Percentiles rank a stretch among this genome's conserved stretches.
Conservation (phyloP, 2,329 filamentous ascomycete species). For the Podosphaera fusca region DNA sequence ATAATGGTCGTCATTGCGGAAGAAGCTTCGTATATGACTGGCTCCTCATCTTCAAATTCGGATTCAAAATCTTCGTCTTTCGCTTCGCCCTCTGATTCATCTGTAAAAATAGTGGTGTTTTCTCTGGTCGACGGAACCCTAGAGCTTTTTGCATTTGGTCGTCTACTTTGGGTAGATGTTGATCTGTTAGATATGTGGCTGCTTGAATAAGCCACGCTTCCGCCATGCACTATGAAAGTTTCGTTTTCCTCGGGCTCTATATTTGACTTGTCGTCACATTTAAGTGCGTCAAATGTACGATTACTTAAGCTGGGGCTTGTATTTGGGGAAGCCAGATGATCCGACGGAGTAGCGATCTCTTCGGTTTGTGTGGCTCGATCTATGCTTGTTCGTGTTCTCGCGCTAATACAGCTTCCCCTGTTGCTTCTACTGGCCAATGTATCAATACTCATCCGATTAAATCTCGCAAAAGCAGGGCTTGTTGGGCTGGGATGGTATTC, state of each 20-base stretch:
- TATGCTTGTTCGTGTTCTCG: conserved; percentile 24
- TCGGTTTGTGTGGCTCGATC: conserved; percentile 50
- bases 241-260: conserved; percentile 29
- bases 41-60: conserved; percentile 31
- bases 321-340: conserved; percentile 28
- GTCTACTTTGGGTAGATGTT: conserved; percentile 8
- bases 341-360: conserved; percentile 37
- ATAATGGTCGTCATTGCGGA: conserved; percentile 32
- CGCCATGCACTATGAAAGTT: conserved; percentile 32
- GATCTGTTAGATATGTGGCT: neutral
- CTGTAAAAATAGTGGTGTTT: conserved; percentile 7
- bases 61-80: conserved; percentile 25
- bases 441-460: conserved; percentile 42
- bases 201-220: neutral
- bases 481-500: conserved; percentile 57
- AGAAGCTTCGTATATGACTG: conserved; percentile 45
- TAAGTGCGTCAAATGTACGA: neutral
- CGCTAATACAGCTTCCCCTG: conserved; percentile 53
- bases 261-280: conserved; percentile 17
- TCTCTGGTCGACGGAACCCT: conserved; percentile 9
- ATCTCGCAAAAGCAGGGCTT: conserved; percentile 42
- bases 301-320: conserved; percentile 30
- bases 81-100: conserved; percentile 22
- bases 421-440: conserved; percentile 37
- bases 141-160: conserved; percentile 15